Evolutionary conservation across 495 filamentous ascomycete species (phyloP), one percentile per base, ranked within the genome.

Genomic region (Sporormia fimetaria): DNA sequence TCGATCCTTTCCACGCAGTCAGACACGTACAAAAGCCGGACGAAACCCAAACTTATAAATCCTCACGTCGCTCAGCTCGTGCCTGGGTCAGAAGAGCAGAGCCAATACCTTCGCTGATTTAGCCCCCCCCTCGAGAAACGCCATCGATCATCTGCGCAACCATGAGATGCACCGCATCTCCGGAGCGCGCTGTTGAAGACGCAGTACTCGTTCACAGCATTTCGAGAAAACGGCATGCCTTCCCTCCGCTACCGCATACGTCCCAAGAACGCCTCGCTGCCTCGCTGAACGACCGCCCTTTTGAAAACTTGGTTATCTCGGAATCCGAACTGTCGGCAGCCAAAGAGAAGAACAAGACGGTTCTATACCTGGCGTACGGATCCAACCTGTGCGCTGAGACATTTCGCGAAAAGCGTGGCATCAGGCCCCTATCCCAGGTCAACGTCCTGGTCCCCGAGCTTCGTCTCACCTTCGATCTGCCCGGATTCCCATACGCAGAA

Each of bases 281-380:
- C 36, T 45, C 45, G 16, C 18, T 45, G 37, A 45, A 21, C 24
- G 51, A 54, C 22, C 12, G 15, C 14, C 29, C 51, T 1, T 21
- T 37, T 18, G 45, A 46, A 21, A 16, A 37, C 11, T 23, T 9
- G 3, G 12, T 2, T 4, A 15, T 40, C 12, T 25, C 27, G 23
- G 7, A n/a, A 10, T 22, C 21, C 2, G 27, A 40, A 11, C 4
- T 36, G 14, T n/a, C 10, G 9, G 44, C 23, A 6, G 30, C 40
- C 4, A 24, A 44, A 21, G 51, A 54, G 20, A 49, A 54, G 28
- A 26, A 17, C 10, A 54, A 49, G 41, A 84, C 83, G 2, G 67
- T 94, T 34, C 70, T 94, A 31, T 98, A 96, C 64, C 75, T 98
- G 8, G 90, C 90, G 26, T 98, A 98, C 52, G 90, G 90, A 47